These are phyloP conservation scores for Teratosphaeria gauchensis DNA, from an alignment of 2,329 filamentous ascomycete species.

Conservation along the genomic window DNA sequence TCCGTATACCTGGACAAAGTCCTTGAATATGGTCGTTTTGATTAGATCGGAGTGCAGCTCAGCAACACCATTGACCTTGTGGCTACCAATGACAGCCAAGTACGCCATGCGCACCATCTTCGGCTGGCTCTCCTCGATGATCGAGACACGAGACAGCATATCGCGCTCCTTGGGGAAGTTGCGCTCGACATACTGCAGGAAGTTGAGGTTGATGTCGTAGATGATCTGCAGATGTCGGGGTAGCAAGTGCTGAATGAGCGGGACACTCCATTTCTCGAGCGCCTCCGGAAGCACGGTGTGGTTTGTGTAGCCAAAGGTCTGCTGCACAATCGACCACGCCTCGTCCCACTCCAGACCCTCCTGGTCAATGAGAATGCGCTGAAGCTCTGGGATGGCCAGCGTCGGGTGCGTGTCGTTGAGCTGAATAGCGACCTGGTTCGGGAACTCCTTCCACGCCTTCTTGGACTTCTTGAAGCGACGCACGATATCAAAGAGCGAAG, in stretches of 20 bases:
- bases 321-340: conserved; percentile 64
- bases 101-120: conserved; percentile 99
- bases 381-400: conserved; percentile 87
- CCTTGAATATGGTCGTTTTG: conserved; percentile 98
- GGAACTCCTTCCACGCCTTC: conserved; percentile 81
- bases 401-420: conserved; percentile 97
- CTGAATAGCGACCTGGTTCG: conserved; percentile 92
- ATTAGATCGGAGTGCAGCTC: conserved; percentile 96
- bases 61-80: conserved; percentile 98
- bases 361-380: conserved; percentile 79
- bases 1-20: conserved; percentile 91
- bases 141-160: conserved; percentile 76
- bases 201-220: conserved; percentile 93
- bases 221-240: conserved; percentile 92
- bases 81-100: conserved; percentile 88
- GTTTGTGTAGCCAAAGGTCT: conserved; percentile 90
- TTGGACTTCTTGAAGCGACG: conserved; percentile 96
- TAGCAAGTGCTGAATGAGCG: conserved; percentile 81
- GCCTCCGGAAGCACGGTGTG: conserved; percentile 96
- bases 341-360: conserved; percentile 91
- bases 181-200: conserved; percentile 84
- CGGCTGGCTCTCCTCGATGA: conserved; percentile 91
- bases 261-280: conserved; percentile 96
- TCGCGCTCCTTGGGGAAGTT: conserved; percentile 84
- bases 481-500: conserved; percentile 91